Evolutionary conservation across 805 yeast genomes (phyloP), one percentile per base, ranked within the genome.

Genomic region (Yamadazyma sp.): DNA sequence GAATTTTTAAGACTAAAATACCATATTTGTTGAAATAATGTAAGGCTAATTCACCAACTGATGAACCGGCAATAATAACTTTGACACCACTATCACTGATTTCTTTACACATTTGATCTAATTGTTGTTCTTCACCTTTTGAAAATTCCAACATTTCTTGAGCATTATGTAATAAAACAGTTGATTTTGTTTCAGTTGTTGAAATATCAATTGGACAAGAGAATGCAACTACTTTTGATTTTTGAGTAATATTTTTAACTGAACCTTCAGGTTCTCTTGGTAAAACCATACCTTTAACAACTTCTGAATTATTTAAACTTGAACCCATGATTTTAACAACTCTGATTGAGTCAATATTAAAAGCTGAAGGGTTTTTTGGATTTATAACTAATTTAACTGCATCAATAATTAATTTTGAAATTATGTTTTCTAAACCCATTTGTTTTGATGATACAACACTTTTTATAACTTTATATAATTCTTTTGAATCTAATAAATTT

Each of bases 251-350:
- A 43, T 80, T 74, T 56, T 86, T 87, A 32, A 89, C 63, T 47
- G 78, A 80, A 11, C 97, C 94, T 60, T 91, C 98, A n/a, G 98
- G 96, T 60, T 88, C 95, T 52, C 94, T 78, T 48, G 95, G 95
- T 74, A 93, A 91, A 24, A 93, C 96, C 98, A 93, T 93, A 49
- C 98, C 98, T 63, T 85, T 86, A 45, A 93, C 70, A 35, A 93
- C 98, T 51, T 74, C 74, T 9, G 95, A 83, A 49, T 73, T 72
- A 23, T 69, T 63, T 48, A 93, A 69, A 34, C 89, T 73, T 12
- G 94, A 73, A 42, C 98, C 98, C 96, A 93, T 86, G 49, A 93
- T 84, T 65, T 93, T 93, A 34, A 93, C 98, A 12, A 93, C 96
- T 58, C 98, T 80, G 43, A 93, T 76, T 40, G 89, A 83, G 58